Evolutionary conservation across 2,329 filamentous ascomycete genomes (phyloP).

Genomic region (Tricladium varicosporioides): DNA sequence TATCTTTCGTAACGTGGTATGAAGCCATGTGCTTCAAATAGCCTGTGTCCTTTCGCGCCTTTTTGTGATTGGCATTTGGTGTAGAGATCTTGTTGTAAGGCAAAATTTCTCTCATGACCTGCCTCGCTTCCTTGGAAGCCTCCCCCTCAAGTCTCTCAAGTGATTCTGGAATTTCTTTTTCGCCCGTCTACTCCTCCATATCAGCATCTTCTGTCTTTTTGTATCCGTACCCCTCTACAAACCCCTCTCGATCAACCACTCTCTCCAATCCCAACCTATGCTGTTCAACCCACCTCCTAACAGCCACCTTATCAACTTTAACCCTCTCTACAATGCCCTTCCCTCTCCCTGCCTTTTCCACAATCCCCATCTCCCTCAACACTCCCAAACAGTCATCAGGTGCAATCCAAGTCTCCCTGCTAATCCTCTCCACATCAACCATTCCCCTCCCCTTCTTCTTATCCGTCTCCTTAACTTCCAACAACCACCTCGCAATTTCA

Average conservation of each 20-base stretch:
- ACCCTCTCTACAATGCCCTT: conserved; percentile 44
- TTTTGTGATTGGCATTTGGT: too few species aligned
- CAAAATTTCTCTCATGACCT: too few species aligned
- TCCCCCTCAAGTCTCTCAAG: too few species aligned
- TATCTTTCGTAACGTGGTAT: too few species aligned
- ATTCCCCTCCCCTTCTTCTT: conserved; percentile 38
- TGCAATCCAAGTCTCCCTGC: conserved; percentile 77
- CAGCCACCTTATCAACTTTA: conserved; percentile 46
- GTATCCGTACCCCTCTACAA: conserved; percentile 64
- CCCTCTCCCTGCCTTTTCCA: conserved; percentile 54
- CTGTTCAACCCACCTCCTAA: conserved; percentile 67
- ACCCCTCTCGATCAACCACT: conserved; percentile 72
- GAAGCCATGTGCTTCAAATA: too few species aligned
- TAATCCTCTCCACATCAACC: conserved; percentile 68
- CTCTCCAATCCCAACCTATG: conserved; percentile 68
- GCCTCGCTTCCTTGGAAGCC: too few species aligned
- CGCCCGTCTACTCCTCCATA: conserved; percentile 24
- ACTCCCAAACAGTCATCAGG: conserved; percentile 79
- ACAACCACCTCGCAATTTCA: conserved; percentile 72
- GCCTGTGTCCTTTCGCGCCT: too few species aligned
- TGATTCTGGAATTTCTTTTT: too few species aligned
- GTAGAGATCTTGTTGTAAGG: too few species aligned
- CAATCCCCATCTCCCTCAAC: conserved; percentile 75
- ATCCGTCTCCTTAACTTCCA: conserved; percentile 33
- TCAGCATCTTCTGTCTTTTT: conserved; percentile 39